phyloP scores from a whole-genome alignment of 305 asterid species.

The Stenogyne calaminthoides region DNA sequence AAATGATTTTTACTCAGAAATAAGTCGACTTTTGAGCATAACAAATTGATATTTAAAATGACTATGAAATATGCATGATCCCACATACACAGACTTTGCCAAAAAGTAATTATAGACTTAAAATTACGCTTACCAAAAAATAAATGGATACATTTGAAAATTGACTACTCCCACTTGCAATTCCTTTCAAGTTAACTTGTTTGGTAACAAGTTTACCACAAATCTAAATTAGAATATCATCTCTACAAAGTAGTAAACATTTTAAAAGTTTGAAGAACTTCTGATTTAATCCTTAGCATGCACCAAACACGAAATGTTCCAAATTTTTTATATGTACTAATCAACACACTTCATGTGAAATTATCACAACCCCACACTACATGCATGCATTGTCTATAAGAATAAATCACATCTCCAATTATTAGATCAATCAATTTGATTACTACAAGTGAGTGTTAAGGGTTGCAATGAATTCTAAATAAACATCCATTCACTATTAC shows the following conservation, averaged over 20 bases:
- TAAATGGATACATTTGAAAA: not conserved
- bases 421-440: not conserved
- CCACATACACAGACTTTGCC: too few relatives aligned
- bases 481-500: not conserved
- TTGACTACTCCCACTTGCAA: not conserved
- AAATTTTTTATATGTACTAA: not conserved
- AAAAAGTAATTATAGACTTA: too few relatives aligned
- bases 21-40: too few relatives aligned
- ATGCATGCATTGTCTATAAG: constrained; percentile 23
- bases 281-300: not conserved
- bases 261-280: constrained; percentile 8
- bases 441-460: not conserved
- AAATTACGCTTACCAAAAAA: not conserved
- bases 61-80: too few relatives aligned
- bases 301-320: constrained; percentile 2
- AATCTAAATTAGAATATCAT: not conserved
- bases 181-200: not conserved
- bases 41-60: too few relatives aligned
- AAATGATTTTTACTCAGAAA: too few relatives aligned
- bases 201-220: too few relatives aligned
- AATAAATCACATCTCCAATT: not conserved
- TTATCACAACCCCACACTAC: constrained; percentile 8
- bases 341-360: constrained; percentile 13
- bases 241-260: not conserved
- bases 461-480: constrained; percentile 6